Evolutionary conservation across 129 eudicot species (phyloP).

Genomic region (Oenanthe sinensis): DNA sequence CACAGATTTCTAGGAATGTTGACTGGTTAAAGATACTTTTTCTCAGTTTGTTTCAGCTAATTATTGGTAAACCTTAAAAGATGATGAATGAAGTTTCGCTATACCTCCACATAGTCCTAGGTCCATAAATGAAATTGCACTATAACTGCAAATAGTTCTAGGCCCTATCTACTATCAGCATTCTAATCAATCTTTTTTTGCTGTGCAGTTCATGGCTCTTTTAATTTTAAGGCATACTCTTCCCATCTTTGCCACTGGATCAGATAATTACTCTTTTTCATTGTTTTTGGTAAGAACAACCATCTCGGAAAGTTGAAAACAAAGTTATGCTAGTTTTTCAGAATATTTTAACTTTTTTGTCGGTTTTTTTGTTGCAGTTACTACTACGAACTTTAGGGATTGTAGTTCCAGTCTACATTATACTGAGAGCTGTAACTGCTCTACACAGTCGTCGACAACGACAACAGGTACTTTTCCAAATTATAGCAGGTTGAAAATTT

Average conservation of each 20-base stretch:
- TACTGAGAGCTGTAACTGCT: conserved; percentile 46
- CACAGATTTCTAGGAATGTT: neutral
- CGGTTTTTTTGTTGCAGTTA: conserved; percentile 34
- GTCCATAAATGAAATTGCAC: too few species aligned
- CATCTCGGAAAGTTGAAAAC: neutral
- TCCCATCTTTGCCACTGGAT: conserved; percentile 56
- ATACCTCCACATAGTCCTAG: neutral
- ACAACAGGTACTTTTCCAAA: conserved; percentile 32
- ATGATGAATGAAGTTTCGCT: neutral
- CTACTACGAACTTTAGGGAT: conserved; percentile 49
- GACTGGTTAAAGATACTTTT: neutral
- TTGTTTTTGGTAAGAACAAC: conserved; percentile 42
- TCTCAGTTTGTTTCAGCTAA: neutral
- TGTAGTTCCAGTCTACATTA: conserved; percentile 60
- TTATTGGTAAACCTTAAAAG: neutral
- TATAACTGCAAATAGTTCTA: too few species aligned
- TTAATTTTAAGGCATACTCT: conserved; percentile 59
- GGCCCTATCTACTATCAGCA: neutral
- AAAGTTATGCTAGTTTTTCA: neutral
- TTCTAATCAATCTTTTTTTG: neutral
- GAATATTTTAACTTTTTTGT: conserved; percentile 4
- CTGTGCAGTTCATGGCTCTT: conserved; percentile 66
- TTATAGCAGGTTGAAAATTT: neutral
- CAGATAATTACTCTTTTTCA: conserved; percentile 45
- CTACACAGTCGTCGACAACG: conserved; percentile 35